phyloP scores from a whole-genome alignment of 2,329 filamentous ascomycete species.

The Ceratocystiopsis minuta region DNA sequence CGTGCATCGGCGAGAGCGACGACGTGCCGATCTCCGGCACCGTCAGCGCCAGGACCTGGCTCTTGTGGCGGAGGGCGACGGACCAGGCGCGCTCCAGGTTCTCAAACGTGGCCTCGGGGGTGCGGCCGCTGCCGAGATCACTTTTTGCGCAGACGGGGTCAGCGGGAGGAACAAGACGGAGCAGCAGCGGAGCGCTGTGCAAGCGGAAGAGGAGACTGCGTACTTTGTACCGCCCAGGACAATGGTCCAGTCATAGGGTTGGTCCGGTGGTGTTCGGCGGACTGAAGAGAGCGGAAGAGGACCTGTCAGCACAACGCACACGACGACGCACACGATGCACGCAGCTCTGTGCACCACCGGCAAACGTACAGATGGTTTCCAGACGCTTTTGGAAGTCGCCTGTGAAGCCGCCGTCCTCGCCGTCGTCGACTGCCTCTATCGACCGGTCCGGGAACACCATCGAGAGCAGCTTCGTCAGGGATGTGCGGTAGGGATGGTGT shows the following conservation, averaged over 20 bases:
- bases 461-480: slow-evolving; percentile 26
- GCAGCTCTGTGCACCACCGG: no score
- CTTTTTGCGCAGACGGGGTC: slow-evolving; percentile 7
- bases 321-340: no score
- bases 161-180: no score
- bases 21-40: slow-evolving; percentile 31
- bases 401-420: slow-evolving; percentile 12
- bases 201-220: not conserved
- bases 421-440: slow-evolving; percentile 14
- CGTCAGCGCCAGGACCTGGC: slow-evolving; percentile 44
- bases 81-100: slow-evolving; percentile 32
- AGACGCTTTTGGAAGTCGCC: slow-evolving; percentile 12
- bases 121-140: slow-evolving; percentile 29
- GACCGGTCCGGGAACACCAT: slow-evolving; percentile 20
- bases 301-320: no score
- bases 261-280: not conserved
- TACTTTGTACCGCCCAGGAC: slow-evolving; percentile 46
- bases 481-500: slow-evolving; percentile 34
- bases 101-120: slow-evolving; percentile 26
- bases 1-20: slow-evolving; percentile 3
- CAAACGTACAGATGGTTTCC: slow-evolving; percentile 9
- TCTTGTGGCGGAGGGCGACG: slow-evolving; percentile 27
- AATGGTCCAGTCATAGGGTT: slow-evolving; percentile 39
- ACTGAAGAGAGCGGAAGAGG: not conserved
- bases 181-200: no score